Evolutionary conservation across 2,329 filamentous ascomycete species (phyloP), one percentile per base, ranked within the genome.

Genomic region (Fusarium illudens): DNA sequence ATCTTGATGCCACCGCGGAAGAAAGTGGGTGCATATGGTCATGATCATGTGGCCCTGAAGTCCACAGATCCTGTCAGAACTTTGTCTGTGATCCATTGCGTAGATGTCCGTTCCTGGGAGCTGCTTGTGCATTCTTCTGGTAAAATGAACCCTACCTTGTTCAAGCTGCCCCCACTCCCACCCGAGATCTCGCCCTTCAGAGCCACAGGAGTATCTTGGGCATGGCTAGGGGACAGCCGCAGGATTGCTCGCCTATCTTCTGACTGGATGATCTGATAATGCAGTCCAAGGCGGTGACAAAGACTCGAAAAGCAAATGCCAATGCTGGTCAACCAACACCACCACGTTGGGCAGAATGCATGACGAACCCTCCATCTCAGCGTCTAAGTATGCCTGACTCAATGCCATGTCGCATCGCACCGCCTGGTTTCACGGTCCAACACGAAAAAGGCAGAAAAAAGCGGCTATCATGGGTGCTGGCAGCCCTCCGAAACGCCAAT

Each of bases 391-490:
- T 48, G n/a, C 39, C 25, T 32, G 39, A 62, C 34, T 33, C 8
- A 44, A 36, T 22, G 36, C 49, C 29, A 51, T 42, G 27, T 20
- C 19, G 10, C 30, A 37, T 33, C 32, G 39, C 27, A 63, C 50
- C 33, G 25, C 58, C 48, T 50, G 36, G 22, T 33, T 58, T 65
- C 32, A 19, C 69, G 39, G 58, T 54, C 32, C 39, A 48, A 11
- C 10, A 37, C 27, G 3, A 33, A 34, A 32, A 15, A 10, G 6
- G 4, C 20, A n/a, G 50, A 20, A 46, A 15, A 25, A 32, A 50
- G 55, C 56, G 51, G 48, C 33, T 55, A 58, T 49, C 30, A 25
- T n/a, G 4, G 48, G 32, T n/a, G 29, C 44, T 25, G 39, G 12
- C 27, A 57, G 22, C 22, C 34, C 29, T 39, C 42, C 53, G 25